phyloP scores from a whole-genome alignment of 1,284 basidiomycete genomes.

The Apiotrichum laibachii region DNA sequence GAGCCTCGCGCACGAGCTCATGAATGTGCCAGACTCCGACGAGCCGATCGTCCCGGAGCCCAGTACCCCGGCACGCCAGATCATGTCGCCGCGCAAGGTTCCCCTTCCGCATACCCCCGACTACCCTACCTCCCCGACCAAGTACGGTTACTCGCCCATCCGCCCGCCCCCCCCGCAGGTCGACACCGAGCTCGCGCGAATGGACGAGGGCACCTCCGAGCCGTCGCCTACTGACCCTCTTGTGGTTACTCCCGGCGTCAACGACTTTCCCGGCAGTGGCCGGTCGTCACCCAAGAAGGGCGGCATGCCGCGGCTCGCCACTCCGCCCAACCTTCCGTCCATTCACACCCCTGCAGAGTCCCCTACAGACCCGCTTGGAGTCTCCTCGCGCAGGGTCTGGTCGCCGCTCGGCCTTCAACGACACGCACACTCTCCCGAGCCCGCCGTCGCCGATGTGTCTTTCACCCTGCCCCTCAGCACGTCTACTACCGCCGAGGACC shows the following conservation, averaged over 20 bases:
- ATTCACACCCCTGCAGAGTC: background rate
- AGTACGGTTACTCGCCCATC: background rate
- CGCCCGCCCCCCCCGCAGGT: background rate
- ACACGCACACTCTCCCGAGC: background rate
- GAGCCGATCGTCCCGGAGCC: background rate
- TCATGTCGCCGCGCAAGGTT: background rate
- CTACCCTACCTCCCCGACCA: background rate
- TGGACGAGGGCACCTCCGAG: background rate
- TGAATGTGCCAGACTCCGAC: background rate
- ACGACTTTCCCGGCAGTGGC: background rate
- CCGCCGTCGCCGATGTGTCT: background rate
- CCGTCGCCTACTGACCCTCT: background rate
- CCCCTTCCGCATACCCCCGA: background rate
- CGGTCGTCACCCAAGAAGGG: background rate
- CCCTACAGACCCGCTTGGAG: background rate
- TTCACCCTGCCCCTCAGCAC: slow-evolving; percentile 4
- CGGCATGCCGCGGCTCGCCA: background rate
- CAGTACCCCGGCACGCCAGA: background rate
- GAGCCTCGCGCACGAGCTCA: background rate
- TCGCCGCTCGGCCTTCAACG: background rate
- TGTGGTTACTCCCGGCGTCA: background rate
- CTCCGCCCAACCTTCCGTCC: background rate
- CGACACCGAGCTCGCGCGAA: background rate
- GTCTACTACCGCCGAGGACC: background rate
- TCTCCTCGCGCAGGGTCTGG: background rate